Conservation (phyloP, 768 basidiomycete species). For the Leccinum arenicola region DNA sequence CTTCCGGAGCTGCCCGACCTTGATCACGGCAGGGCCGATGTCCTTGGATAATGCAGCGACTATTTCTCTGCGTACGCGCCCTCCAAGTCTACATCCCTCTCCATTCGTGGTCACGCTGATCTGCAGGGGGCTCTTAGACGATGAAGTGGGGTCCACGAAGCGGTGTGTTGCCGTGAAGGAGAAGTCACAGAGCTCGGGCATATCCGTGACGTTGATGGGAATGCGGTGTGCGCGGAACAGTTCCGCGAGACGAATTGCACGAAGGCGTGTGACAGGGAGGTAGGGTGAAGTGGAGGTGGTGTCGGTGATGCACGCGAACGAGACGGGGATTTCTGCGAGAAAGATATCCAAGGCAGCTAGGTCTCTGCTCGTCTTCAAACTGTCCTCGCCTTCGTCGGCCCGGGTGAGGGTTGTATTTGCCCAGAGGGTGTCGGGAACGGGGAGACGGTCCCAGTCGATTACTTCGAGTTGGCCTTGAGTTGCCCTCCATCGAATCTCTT, state of each 20-base stretch:
- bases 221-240: conserved; percentile 59
- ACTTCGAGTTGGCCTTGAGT: conserved; percentile 53
- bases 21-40: conserved; percentile 70
- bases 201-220: conserved; percentile 84
- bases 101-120: conserved; percentile 91
- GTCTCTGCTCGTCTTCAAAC: conserved; percentile 32
- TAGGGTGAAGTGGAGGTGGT: conserved; percentile 54
- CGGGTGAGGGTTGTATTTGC: conserved; percentile 4
- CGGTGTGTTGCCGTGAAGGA: conserved; percentile 85
- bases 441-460: conserved; percentile 51
- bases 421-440: conserved; percentile 28
- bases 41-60: conserved; percentile 69
- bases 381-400: neutral
- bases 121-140: conserved; percentile 54
- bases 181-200: conserved; percentile 84
- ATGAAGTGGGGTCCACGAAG: conserved; percentile 52
- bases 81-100: conserved; percentile 81
- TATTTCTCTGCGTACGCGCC: conserved; percentile 79
- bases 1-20: conserved; percentile 65
- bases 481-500: conserved; percentile 69
- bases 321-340: conserved; percentile 34
- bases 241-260: conserved; percentile 56
- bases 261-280: conserved; percentile 28
- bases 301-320: conserved; percentile 79
- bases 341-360: conserved; percentile 47